Evolutionary conservation across 805 yeast species (phyloP).

Genomic region (Wickerhamomyces bisporus): DNA sequence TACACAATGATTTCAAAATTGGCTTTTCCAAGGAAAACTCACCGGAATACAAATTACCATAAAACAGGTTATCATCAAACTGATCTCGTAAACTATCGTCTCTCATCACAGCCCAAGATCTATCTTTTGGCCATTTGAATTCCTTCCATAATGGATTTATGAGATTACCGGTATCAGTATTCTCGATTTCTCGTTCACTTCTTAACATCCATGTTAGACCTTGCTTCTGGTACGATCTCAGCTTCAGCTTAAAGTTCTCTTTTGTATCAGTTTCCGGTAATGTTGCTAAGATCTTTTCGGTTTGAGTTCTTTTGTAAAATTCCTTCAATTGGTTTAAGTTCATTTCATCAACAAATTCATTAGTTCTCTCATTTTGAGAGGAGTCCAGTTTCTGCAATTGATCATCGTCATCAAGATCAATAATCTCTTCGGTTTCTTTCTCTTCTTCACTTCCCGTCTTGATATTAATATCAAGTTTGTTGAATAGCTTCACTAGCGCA

Average conservation of each 20-base stretch:
- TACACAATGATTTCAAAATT: conserved; percentile 47
- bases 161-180: conserved; percentile 40
- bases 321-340: conserved; percentile 69
- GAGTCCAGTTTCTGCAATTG: conserved; percentile 14
- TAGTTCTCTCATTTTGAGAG: conserved; percentile 8
- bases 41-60: conserved; percentile 76
- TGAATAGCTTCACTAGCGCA: conserved; percentile 52
- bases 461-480: conserved; percentile 35
- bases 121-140: conserved; percentile 65
- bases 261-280: conserved; percentile 55
- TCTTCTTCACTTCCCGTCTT: conserved; percentile 11
- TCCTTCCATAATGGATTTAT: conserved; percentile 86
- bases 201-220: conserved; percentile 89
- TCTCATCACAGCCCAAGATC: conserved; percentile 31
- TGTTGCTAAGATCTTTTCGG: conserved; percentile 46
- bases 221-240: conserved; percentile 77
- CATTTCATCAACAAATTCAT: conserved; percentile 34
- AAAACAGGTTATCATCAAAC: conserved; percentile 39
- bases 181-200: conserved; percentile 56
- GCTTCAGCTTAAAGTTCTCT: conserved; percentile 46
- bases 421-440: conserved; percentile 22
- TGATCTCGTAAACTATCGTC: conserved; percentile 12
- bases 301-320: conserved; percentile 69
- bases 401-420: conserved; percentile 33
- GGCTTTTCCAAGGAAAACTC: conserved; percentile 71